These are phyloP conservation scores for Ogataea dorogensis DNA, from an alignment of 805 yeast genomes.

Conservation along the genomic window DNA sequence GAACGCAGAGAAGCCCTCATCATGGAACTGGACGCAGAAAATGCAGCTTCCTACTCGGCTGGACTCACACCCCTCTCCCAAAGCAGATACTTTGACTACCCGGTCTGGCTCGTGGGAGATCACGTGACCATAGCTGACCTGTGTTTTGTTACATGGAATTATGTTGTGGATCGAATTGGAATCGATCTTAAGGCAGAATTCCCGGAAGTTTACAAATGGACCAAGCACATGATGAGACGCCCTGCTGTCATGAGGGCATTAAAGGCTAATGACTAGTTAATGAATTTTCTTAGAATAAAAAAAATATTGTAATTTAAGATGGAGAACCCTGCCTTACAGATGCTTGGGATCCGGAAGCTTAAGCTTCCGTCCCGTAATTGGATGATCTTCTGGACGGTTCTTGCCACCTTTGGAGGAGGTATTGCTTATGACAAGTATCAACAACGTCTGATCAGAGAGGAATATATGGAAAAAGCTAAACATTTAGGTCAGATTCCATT, in stretches of 20 bases:
- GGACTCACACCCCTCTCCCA: constrained; percentile 87
- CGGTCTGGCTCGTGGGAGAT: constrained; percentile 94
- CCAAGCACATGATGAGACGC: constrained; percentile 91
- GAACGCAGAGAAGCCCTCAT: constrained; percentile 87
- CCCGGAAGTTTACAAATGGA: constrained; percentile 96
- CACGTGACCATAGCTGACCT: constrained; percentile 81
- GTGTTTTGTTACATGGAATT: constrained; percentile 95
- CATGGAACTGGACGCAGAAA: constrained; percentile 85
- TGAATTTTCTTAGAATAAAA: constrained; percentile 2
- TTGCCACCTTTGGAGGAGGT: constrained; percentile 69
- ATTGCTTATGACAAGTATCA: constrained; percentile 73
- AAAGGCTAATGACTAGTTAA: constrained; percentile 40
- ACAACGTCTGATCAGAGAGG: constrained; percentile 61
- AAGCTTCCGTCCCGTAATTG: constrained; percentile 89
- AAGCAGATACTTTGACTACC: constrained; percentile 84
- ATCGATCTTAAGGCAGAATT: constrained; percentile 82
- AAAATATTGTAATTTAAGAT: constrained; percentile 3
- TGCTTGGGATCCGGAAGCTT: constrained; percentile 79
- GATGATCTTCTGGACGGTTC: constrained; percentile 80
- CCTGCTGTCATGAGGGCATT: constrained; percentile 88
- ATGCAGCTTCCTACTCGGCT: constrained; percentile 81
- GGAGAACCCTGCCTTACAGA: constrained; percentile 71
- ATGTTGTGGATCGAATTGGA: constrained; percentile 90
- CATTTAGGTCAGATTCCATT: constrained; percentile 46
- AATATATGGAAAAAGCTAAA: constrained; percentile 63